These are phyloP conservation scores for Planoprotostelium fungivorum DNA, from an alignment of 78 protist species.

Conservation along the genomic window DNA sequence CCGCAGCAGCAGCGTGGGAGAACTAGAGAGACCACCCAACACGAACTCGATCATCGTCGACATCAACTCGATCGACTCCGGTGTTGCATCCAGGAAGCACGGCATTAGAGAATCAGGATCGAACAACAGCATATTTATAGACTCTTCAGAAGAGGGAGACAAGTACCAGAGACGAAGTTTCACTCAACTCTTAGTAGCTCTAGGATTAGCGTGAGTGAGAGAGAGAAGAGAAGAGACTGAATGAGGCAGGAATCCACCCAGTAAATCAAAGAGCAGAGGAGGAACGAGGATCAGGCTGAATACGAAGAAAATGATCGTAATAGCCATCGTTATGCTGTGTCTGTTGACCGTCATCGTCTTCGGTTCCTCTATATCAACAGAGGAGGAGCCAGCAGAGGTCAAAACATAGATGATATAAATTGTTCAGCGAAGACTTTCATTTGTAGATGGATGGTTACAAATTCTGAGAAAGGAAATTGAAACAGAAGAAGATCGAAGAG, in stretches of 20 bases:
- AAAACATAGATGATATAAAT: too few relatives aligned
- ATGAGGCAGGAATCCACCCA: background rate
- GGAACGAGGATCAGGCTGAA: background rate
- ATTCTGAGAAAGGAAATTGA: too few relatives aligned
- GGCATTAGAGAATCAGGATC: background rate
- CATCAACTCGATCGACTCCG: background rate
- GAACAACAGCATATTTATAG: background rate
- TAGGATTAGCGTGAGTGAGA: background rate
- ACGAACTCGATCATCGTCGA: background rate
- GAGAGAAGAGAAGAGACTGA: background rate
- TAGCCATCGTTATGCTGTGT: background rate
- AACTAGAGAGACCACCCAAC: background rate
- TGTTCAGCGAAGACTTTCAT: too few relatives aligned
- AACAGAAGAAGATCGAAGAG: too few relatives aligned
- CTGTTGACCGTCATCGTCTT: background rate
- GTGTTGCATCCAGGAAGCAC: background rate
- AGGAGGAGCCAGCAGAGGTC: background rate
- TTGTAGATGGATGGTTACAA: too few relatives aligned
- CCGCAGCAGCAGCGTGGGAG: background rate
- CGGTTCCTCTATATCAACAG: background rate
- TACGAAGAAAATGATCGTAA: background rate
- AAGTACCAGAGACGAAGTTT: background rate
- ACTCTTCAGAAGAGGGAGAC: background rate
- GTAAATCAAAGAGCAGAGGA: background rate
- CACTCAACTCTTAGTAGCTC: background rate